Percentiles rank a stretch among this genome's conserved stretches.
These are phyloP conservation scores for Acer yangbiense DNA, from an alignment of 345 rosid species.

Conservation along the genomic window DNA sequence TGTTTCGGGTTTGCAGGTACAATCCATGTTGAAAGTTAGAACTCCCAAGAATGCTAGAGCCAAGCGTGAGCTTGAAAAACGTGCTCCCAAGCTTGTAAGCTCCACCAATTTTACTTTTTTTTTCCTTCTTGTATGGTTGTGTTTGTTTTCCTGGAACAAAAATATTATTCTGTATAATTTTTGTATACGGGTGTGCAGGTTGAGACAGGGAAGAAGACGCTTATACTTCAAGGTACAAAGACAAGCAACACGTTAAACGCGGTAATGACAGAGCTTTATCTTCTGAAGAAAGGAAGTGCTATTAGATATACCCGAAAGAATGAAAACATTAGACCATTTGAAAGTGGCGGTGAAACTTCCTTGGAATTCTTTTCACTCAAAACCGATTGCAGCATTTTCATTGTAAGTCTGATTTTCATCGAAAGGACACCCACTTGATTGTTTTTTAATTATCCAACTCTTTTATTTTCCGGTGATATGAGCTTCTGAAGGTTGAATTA, in stretches of 20 bases:
- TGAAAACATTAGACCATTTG: conserved; percentile 90
- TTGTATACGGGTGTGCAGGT: conserved; percentile 41
- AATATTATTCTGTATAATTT: neutral
- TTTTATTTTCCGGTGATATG: neutral
- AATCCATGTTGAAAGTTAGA: conserved; percentile 56
- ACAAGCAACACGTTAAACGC: conserved; percentile 67
- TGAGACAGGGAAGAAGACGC: conserved; percentile 91
- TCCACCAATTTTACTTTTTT: neutral
- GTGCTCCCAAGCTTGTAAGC: conserved; percentile 82
- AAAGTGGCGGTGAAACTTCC: conserved; percentile 89
- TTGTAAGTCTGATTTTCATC: conserved; percentile 47
- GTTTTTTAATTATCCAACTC: too few relatives aligned
- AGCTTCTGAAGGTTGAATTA: neutral
- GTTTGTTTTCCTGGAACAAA: conserved; percentile 20
- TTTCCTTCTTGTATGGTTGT: neutral
- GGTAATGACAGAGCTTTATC: conserved; percentile 66
- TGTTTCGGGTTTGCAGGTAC: conserved; percentile 10
- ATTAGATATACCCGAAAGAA: conserved; percentile 85
- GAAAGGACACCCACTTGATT: too few relatives aligned
- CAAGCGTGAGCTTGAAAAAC: conserved; percentile 67
- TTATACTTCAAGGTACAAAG: conserved; percentile 91
- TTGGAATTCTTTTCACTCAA: conserved; percentile 89
- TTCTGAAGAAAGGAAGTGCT: conserved; percentile 73
- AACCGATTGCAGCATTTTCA: conserved; percentile 91
- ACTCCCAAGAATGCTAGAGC: conserved; percentile 55